Conservation (phyloP, 2,329 filamentous ascomycete genomes). For the Cordyceps militaris region DNA sequence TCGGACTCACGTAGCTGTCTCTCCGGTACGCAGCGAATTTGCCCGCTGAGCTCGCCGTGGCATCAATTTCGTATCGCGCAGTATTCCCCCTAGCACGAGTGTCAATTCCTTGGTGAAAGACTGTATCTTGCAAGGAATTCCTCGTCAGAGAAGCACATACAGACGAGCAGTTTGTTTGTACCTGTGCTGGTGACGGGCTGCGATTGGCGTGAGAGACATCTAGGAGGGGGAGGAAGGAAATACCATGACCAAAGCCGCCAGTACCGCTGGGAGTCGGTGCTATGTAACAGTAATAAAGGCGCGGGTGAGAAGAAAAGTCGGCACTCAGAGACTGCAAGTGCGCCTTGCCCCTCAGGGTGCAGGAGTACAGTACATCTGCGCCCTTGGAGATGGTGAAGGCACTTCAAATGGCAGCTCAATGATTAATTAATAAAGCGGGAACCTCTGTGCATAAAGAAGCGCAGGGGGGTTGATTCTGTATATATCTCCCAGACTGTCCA, state of each 20-base stretch:
- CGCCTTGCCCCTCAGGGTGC: no score
- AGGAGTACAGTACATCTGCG: no score
- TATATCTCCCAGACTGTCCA: no score
- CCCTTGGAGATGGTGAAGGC: no score
- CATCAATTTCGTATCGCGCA: conserved; percentile 29
- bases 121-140: conserved; percentile 35
- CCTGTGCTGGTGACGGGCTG: not conserved
- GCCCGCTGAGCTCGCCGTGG: conserved; percentile 20
- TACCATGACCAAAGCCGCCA: conserved; percentile 23
- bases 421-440: no score
- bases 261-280: conserved; percentile 19
- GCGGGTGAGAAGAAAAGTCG: no score
- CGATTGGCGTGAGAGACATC: conserved; percentile 14
- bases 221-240: conserved; percentile 27
- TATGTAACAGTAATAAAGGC: not conserved
- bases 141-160: conserved; percentile 31
- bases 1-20: conserved; percentile 38
- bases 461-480: no score
- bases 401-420: no score
- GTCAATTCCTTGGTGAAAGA: conserved; percentile 36
- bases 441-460: no score
- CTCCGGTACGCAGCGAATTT: conserved; percentile 31
- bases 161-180: conserved; percentile 12
- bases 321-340: no score
- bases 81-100: conserved; percentile 30